Base-by-base conservation (phyloP, 106 monocot species). In the Acorus gramineus region DNA sequence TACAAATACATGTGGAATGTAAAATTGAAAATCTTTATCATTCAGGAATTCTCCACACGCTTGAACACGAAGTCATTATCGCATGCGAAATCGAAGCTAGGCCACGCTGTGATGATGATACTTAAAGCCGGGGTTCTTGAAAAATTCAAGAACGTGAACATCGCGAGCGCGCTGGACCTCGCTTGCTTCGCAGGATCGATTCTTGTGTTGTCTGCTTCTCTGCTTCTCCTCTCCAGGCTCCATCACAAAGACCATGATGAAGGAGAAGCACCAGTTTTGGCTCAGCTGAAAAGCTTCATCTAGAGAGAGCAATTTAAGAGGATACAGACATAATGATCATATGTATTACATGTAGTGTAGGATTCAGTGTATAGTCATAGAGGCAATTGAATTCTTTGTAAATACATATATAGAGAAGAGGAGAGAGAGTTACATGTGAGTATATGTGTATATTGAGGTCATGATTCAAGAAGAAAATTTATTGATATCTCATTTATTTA, bases 181-280 rank as follows among this genome's bases (percentile, higher is more conserved):
- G 73, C 65, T 10, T 73, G 73, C 42, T 73, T 73, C 42, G 73
- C 73, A 4, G 73, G 59, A 11, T 57, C 73, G 4, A 45, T 73
- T 7, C 57, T 73, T 10, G 5, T 73, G 52, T 66, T 59, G 7
- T 57, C 73, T 46, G 65, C 73, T 8, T 42, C 52, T 43, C n/a
- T 73, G 5, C 66, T 66, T 52, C 59, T 73, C 49, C 59, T 73
- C 52, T 73, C 73, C 3, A 66, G 46, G 10, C 73, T 66, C 46
- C 49, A 52, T 28, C 28, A 28, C 28, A 28, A 28, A 28, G 28
- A 28, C 28, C 28, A 28, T 28, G 28, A 28, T 28, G 28, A 28
- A 28, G 28, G 28, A 28, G 28, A 28, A 28, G 28, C 28, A 28
- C 28, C 28, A 28, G 28, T 28, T 28, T 28, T 28, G 28, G 28